phyloP scores from a whole-genome alignment of 257 asterid species.

The Euphrasia confusa region DNA sequence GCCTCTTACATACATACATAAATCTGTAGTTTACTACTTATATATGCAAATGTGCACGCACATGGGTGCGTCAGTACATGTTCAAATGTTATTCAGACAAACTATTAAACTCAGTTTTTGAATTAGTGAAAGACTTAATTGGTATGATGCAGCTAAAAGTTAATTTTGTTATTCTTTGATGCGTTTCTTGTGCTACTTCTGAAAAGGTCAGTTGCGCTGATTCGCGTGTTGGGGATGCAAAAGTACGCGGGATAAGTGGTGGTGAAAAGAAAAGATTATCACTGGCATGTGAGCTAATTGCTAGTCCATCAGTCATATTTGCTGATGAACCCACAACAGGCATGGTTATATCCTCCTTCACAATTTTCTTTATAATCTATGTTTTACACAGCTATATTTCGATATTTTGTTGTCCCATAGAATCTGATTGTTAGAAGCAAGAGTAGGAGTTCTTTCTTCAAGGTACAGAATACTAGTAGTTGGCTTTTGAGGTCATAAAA shows the following conservation, averaged over 20 bases:
- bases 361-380: constrained; percentile 14
- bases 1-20: neutral
- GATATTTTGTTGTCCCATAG: constrained; percentile 1
- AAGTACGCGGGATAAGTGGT: constrained; percentile 97
- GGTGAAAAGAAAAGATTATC: constrained; percentile 96
- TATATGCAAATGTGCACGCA: neutral
- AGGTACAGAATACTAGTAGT: constrained; percentile 4
- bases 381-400: neutral
- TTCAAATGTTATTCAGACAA: constrained; percentile 4
- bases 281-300: constrained; percentile 95
- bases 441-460: constrained; percentile 5
- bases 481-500: constrained; percentile 19
- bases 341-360: constrained; percentile 30
- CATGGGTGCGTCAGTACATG: constrained; percentile 1
- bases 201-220: constrained; percentile 87
- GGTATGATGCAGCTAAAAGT: constrained; percentile 17
- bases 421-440: constrained; percentile 13
- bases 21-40: neutral
- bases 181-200: constrained; percentile 25
- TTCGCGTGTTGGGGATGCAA: constrained; percentile 92
- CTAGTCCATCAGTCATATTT: constrained; percentile 95
- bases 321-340: constrained; percentile 99
- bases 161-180: constrained; percentile 25
- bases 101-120: neutral
- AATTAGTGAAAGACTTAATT: neutral